A percentile compares a stretch with the other conserved stretches of the same genome.
Evolutionary conservation across 805 yeast genomes (phyloP).

Genomic region (Sugiyamaella marilandica): DNA sequence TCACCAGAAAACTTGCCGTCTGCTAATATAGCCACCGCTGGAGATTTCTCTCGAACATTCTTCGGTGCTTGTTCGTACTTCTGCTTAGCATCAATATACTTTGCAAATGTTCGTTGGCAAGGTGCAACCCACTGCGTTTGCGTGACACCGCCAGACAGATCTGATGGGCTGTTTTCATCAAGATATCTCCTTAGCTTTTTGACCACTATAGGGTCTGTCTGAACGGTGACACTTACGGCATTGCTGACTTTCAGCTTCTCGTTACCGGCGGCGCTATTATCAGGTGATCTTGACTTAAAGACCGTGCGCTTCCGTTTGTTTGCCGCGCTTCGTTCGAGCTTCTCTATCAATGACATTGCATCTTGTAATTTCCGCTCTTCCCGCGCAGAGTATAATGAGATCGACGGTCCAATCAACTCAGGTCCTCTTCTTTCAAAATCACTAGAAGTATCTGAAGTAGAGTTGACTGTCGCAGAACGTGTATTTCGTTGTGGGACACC

Average conservation of each 20-base stretch:
- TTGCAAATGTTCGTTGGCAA: not conserved
- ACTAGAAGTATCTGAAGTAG: not conserved
- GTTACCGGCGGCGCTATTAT: not conserved
- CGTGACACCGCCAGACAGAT: no score
- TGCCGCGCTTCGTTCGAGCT: conserved; percentile 13
- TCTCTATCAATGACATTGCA: conserved; percentile 23
- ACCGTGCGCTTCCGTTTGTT: not conserved
- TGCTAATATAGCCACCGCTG: not conserved
- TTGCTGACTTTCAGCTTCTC: not conserved
- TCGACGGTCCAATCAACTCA: not conserved
- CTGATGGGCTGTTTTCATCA: not conserved
- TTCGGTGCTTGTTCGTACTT: not conserved
- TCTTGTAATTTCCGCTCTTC: conserved; percentile 28
- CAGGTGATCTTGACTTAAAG: not conserved
- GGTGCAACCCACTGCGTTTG: not conserved
- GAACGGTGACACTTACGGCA: conserved; percentile 7
- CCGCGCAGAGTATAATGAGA: conserved; percentile 23
- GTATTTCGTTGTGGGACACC: conserved; percentile 10
- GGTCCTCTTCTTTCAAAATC: not conserved
- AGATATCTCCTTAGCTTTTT: conserved; percentile 12
- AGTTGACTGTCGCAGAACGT: conserved; percentile 4
- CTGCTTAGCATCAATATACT: conserved; percentile 7
- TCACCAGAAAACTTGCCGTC: not conserved
- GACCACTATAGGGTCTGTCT: conserved; percentile 11
- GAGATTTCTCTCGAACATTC: not conserved